Evolutionary conservation across 2,329 filamentous ascomycete genomes (phyloP).

Genomic region (Scorias spongiosa): DNA sequence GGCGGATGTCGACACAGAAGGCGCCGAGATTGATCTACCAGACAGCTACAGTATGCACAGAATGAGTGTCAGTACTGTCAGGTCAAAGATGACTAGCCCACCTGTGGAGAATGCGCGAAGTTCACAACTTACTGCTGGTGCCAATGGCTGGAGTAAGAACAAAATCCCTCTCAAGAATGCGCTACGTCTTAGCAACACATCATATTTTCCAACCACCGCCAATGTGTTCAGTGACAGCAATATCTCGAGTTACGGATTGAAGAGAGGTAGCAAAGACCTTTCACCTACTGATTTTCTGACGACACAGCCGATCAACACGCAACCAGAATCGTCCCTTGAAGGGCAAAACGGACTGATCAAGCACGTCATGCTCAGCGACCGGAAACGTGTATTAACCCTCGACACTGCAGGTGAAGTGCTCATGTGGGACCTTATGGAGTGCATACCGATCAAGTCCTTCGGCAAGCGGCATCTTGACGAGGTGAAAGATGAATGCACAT

Average conservation of each 20-base stretch:
- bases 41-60: slow-evolving; percentile 37
- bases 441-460: slow-evolving; percentile 76
- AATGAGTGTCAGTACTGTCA: slow-evolving; percentile 33
- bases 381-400: slow-evolving; percentile 73
- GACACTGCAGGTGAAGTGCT: slow-evolving; percentile 92
- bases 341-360: slow-evolving; percentile 93
- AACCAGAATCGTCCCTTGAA: slow-evolving; percentile 52
- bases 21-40: slow-evolving; percentile 47
- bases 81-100: slow-evolving; percentile 26
- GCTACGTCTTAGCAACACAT: slow-evolving; percentile 70
- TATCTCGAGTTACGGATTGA: slow-evolving; percentile 1
- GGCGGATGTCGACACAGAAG: slow-evolving; percentile 68
- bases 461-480: slow-evolving; percentile 90
- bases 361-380: slow-evolving; percentile 79
- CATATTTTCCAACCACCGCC: slow-evolving; percentile 47
- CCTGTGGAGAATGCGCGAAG: slow-evolving; percentile 3
- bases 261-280: background rate
- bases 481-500: slow-evolving; percentile 75
- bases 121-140: slow-evolving; percentile 3
- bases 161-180: slow-evolving; percentile 66
- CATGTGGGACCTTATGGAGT: slow-evolving; percentile 86
- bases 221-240: slow-evolving; percentile 24
- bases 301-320: slow-evolving; percentile 23
- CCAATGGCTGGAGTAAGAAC: slow-evolving; percentile 29
- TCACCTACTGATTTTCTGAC: slow-evolving; percentile 9